Base-by-base conservation (phyloP, 2,329 filamentous ascomycete genomes). In the Calycina marina region DNA sequence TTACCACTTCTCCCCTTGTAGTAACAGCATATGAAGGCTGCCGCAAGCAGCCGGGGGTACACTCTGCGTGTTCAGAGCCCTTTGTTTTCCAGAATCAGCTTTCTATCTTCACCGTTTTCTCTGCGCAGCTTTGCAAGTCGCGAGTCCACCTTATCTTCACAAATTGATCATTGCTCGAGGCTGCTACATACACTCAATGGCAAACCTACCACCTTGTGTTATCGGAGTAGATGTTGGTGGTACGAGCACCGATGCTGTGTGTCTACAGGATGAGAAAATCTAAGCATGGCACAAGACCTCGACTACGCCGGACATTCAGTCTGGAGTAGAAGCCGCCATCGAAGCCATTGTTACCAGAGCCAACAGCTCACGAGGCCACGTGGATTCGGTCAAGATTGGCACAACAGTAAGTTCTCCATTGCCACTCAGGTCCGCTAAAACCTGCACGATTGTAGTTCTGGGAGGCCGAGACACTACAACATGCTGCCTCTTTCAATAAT, bases 221-320 rank as follows among this genome's bases (percentile, higher is more conserved):
- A 49, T 51, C 25, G 49, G 49, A 12, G 46, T 72, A 2, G 70
- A 75, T 41, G 62, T 75, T 16, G 70, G 71, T 5, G 70, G 70
- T 11, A 75, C 71, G 0, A 75, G 69, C 0, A 69, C 68, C 4
- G 70, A 46, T 30, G 47, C 40, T 5, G 43, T 45, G 6, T 39
- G 48, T 15, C 35, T 50, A 10, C 47, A 48, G 25, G 35, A 37
- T 28, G 40, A 48, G 11, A 34, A 40, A 18, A 44, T 50, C 10
- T 31, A 49, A 4, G 61, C 61, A 4, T 63, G 59, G 11, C 54
- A 59, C 47, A 68, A 68, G 45, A 57, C 62, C 3, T 50, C 60
- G 1, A 68, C 64, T 0, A 67, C 62, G 2, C 40, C 54, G n/a
- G 59, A 67, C 43, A 62, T 66, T 22, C 66, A 63, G 20, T 55